Evolutionary conservation across 371 early-diverging fungal species (phyloP), one percentile per base, ranked within the genome.

Genomic region (Mucor saturninus): DNA sequence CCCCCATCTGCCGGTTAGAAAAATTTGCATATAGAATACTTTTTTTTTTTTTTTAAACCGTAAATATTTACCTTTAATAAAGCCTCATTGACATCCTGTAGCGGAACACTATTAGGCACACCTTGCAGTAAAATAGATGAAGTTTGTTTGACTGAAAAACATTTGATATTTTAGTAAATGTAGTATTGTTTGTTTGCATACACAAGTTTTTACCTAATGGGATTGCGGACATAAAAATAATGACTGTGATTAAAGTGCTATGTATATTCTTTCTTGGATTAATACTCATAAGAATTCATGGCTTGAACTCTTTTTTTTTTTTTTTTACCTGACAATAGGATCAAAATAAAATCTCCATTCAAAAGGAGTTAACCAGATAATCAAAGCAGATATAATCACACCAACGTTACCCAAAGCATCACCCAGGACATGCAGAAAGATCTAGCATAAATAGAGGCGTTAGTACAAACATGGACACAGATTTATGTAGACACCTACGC

Each of bases 321-420:
- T 21, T 32, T 43, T 32, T 59, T 75, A 74, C 75, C 75, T 82
- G 26, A 85, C 73, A 45, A 82, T 31, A 39, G 96, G 95, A 72
- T 95, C 97, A 72, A 89, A 76, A 76, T 93, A 93, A 59, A 80
- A 87, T 39, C 87, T 74, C 91, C 92, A 92, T 1, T 65, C 54
- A 31, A 82, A 89, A 11, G 77, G 67, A 0, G 88, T 85, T 43
- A 90, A 79, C 86, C 90, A 92, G 37, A 94, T 92, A 60, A 97
- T 84, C 55, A 94, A 71, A 0, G 93, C 89, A 35, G 92, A 86
- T 42, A 88, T 76, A 59, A 98, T 94, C 9, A 98, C 98, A 7
- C 94, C 99, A 26, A 96, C 75, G 52, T 93, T 93, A 35, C 94
- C 95, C n/a, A 97, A 79, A 9, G 95, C 90, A 77, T 98, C 99